Conservation (phyloP, 2,329 filamentous ascomycete genomes). For the Aspergillus viridinutans region DNA sequence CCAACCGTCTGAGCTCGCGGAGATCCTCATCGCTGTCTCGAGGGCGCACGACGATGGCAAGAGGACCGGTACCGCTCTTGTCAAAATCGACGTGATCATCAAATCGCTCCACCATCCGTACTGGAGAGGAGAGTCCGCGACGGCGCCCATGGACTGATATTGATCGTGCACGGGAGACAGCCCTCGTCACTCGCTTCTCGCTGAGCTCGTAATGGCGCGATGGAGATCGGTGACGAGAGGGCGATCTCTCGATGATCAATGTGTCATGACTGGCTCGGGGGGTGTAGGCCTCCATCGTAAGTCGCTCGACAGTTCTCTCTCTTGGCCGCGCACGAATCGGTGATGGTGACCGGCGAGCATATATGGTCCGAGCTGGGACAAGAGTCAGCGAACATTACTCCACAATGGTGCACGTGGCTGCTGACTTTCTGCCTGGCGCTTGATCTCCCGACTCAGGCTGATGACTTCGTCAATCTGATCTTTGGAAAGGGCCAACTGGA, state of each 20-base stretch:
- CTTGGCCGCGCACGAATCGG: conserved; percentile 20
- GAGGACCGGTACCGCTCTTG: conserved; percentile 40
- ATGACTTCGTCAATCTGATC: conserved; percentile 90
- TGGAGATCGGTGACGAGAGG: conserved; percentile 23
- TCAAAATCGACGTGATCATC: conserved; percentile 40
- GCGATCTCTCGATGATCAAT: conserved; percentile 31
- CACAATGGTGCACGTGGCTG: conserved; percentile 7
- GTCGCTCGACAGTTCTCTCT: conserved; percentile 21
- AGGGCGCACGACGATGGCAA: conserved; percentile 49
- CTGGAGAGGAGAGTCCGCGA: conserved; percentile 35
- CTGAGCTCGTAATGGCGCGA: conserved; percentile 24
- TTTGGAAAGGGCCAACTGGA: conserved; percentile 80
- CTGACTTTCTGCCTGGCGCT: conserved; percentile 31
- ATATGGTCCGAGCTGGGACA: conserved; percentile 20
- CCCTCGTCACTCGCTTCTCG: conserved; percentile 22
- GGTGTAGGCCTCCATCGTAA: conserved; percentile 25
- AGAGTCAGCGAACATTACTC: conserved; percentile 3
- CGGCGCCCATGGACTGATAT: conserved; percentile 31
- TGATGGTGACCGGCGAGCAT: conserved; percentile 16
- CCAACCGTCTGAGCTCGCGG: conserved; percentile 64
- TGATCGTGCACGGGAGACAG: conserved; percentile 31
- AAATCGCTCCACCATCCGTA: conserved; percentile 31
- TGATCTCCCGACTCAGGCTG: conserved; percentile 66
- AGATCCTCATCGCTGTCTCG: conserved; percentile 59
- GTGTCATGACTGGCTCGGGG: conserved; percentile 26